Percentiles rank a stretch among this genome's conserved stretches.
Evolutionary conservation across 2,329 filamentous ascomycete species (phyloP).

Genomic region (Diaporthe eres): DNA sequence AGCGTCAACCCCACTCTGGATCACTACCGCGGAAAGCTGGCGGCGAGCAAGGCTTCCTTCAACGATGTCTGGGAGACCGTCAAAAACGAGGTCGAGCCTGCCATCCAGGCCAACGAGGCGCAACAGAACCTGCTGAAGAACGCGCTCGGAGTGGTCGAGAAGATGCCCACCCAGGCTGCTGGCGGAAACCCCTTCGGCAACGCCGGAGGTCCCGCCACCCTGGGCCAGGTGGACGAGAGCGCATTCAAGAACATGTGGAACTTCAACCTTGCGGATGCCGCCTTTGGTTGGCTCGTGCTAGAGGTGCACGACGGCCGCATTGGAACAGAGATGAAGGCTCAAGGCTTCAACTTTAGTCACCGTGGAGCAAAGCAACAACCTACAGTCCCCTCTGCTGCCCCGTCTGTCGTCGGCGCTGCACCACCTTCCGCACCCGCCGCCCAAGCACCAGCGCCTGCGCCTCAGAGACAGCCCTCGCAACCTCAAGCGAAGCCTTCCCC

Average conservation of each 20-base stretch:
- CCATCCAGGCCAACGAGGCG: slow-evolving; percentile 92
- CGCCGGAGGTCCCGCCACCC: slow-evolving; percentile 78
- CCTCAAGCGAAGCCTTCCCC: slow-evolving; percentile 60
- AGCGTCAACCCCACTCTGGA: slow-evolving; percentile 98
- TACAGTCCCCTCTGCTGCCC: slow-evolving; percentile 52
- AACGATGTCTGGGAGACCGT: slow-evolving; percentile 99
- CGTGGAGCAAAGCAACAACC: slow-evolving; percentile 84
- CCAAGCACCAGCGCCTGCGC: slow-evolving; percentile 47
- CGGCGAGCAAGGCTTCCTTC: slow-evolving; percentile 97
- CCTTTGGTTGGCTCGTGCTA: slow-evolving; percentile 94
- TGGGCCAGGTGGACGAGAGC: slow-evolving; percentile 96
- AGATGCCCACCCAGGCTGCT: slow-evolving; percentile 96
- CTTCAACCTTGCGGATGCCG: slow-evolving; percentile 97
- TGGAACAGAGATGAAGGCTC: slow-evolving; percentile 97
- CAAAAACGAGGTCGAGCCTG: slow-evolving; percentile 94
- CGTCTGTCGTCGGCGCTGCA: slow-evolving; percentile 48
- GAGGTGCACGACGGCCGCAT: slow-evolving; percentile 97
- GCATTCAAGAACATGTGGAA: slow-evolving; percentile 99
- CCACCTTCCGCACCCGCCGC: slow-evolving; percentile 55
- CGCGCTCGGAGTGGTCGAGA: slow-evolving; percentile 92
- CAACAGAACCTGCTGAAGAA: slow-evolving; percentile 94
- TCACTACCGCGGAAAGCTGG: slow-evolving; percentile 98
- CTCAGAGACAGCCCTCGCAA: slow-evolving; percentile 55
- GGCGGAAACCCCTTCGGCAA: slow-evolving; percentile 98
- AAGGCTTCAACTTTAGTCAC: slow-evolving; percentile 99